phyloP scores from a whole-genome alignment of 805 yeast species.

The Phaffomyces antillensis region DNA sequence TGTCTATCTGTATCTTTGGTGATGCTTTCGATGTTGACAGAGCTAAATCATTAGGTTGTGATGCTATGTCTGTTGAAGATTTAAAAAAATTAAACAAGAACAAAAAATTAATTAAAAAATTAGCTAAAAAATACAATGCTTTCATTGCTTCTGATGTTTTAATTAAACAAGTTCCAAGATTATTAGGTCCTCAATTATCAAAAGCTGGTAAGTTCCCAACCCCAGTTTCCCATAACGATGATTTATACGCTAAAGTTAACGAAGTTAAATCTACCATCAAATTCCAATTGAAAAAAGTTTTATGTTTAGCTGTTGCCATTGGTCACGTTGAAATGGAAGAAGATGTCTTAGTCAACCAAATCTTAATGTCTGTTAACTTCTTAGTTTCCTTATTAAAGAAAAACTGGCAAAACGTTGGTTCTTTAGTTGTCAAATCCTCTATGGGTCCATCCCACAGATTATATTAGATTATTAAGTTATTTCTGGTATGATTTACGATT shows the following conservation, averaged over 20 bases:
- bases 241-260: slow-evolving; percentile 88
- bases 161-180: slow-evolving; percentile 99
- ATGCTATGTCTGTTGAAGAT: slow-evolving; percentile 99
- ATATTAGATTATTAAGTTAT: slow-evolving; percentile 53
- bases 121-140: slow-evolving; percentile 99
- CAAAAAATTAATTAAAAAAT: slow-evolving; percentile 99
- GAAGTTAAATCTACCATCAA: slow-evolving; percentile 99
- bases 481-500: background rate
- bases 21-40: slow-evolving; percentile 99
- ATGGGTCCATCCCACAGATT: slow-evolving; percentile 99
- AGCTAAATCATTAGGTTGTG: slow-evolving; percentile 98
- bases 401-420: slow-evolving; percentile 99
- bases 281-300: slow-evolving; percentile 99
- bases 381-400: slow-evolving; percentile 98
- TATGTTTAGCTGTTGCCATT: slow-evolving; percentile 98
- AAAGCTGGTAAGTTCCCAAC: slow-evolving; percentile 99
- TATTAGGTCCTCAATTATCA: slow-evolving; percentile 99
- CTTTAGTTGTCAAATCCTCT: slow-evolving; percentile 96
- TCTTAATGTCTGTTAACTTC: slow-evolving; percentile 98
- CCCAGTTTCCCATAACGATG: slow-evolving; percentile 99
- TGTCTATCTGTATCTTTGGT: slow-evolving; percentile 99
- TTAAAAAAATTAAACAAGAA: slow-evolving; percentile 99
- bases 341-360: slow-evolving; percentile 93
- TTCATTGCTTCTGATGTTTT: slow-evolving; percentile 98
- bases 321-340: slow-evolving; percentile 99